phyloP scores from a whole-genome alignment of 2,329 filamentous ascomycete species.

The Thelonectria discophora region DNA sequence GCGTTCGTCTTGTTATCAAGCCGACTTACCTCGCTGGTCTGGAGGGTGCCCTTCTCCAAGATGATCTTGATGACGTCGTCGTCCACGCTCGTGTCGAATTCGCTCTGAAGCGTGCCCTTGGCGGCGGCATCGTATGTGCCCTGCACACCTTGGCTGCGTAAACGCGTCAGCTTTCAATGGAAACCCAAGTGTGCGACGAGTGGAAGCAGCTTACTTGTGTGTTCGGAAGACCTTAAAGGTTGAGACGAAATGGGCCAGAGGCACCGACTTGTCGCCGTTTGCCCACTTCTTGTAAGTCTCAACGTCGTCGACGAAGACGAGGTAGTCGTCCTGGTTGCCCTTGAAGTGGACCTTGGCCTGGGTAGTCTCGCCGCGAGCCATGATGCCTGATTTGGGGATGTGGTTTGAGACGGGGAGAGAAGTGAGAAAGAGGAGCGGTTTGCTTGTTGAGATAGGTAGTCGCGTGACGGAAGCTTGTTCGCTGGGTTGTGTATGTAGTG shows the following conservation, averaged over 20 bases:
- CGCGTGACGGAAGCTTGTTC: slow-evolving; percentile 1
- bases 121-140: slow-evolving; percentile 81
- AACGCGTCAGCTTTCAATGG: slow-evolving; percentile 1
- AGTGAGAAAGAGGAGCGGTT: neutral
- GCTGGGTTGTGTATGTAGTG: neutral
- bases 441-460: neutral
- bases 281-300: slow-evolving; percentile 82
- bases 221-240: slow-evolving; percentile 91
- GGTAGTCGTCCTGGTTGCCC: slow-evolving; percentile 69
- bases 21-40: slow-evolving; percentile 64
- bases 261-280: slow-evolving; percentile 74
- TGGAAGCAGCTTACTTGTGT: slow-evolving; percentile 74
- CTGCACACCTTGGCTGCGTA: slow-evolving; percentile 80
- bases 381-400: slow-evolving; percentile 47
- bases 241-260: slow-evolving; percentile 85
- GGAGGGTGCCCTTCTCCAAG: slow-evolving; percentile 75
- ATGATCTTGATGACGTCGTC: slow-evolving; percentile 87
- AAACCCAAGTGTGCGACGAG: slow-evolving; percentile 4
- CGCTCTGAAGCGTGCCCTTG: slow-evolving; percentile 77
- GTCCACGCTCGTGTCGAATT: slow-evolving; percentile 84
- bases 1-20: neutral
- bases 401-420: slow-evolving; percentile 16
- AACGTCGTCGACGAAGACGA: slow-evolving; percentile 67
- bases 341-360: slow-evolving; percentile 87
- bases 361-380: slow-evolving; percentile 75